Conservation (phyloP, 805 yeast species). For the Wickerhamomyces strasburgensis region DNA sequence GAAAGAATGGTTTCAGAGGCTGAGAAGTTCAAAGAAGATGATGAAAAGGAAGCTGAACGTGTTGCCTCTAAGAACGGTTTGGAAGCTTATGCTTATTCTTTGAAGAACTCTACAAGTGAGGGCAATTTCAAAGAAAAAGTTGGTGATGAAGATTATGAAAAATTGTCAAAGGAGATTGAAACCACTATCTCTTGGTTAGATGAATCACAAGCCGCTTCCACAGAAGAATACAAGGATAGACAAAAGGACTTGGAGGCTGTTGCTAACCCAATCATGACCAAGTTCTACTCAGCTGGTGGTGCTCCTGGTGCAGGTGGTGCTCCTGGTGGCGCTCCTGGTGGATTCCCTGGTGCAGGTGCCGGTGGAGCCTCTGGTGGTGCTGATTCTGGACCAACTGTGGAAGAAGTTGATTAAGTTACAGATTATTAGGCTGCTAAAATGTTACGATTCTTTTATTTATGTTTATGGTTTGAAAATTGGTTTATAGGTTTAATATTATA, state of each 20-base stretch:
- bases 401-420: slow-evolving; percentile 78
- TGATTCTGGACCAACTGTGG: slow-evolving; percentile 64
- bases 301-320: slow-evolving; percentile 53
- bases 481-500: no score
- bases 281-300: slow-evolving; percentile 95
- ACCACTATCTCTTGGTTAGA: slow-evolving; percentile 90
- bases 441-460: no score
- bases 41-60: slow-evolving; percentile 91
- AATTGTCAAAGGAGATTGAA: slow-evolving; percentile 76
- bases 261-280: slow-evolving; percentile 95
- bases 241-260: slow-evolving; percentile 95
- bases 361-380: slow-evolving; percentile 57
- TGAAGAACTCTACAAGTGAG: slow-evolving; percentile 78
- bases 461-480: no score
- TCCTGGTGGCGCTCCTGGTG: slow-evolving; percentile 61
- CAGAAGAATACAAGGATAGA: slow-evolving; percentile 88
- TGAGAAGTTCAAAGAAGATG: slow-evolving; percentile 96
- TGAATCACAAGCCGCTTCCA: slow-evolving; percentile 83
- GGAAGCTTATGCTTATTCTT: slow-evolving; percentile 92
- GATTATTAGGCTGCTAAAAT: no score
- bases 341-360: slow-evolving; percentile 52
- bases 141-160: slow-evolving; percentile 66
- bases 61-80: slow-evolving; percentile 92
- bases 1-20: slow-evolving; percentile 98
- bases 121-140: slow-evolving; percentile 73